These are phyloP conservation scores for Fusarium brachygibbosum DNA, from an alignment of 2,329 filamentous ascomycete species.

Conservation along the genomic window DNA sequence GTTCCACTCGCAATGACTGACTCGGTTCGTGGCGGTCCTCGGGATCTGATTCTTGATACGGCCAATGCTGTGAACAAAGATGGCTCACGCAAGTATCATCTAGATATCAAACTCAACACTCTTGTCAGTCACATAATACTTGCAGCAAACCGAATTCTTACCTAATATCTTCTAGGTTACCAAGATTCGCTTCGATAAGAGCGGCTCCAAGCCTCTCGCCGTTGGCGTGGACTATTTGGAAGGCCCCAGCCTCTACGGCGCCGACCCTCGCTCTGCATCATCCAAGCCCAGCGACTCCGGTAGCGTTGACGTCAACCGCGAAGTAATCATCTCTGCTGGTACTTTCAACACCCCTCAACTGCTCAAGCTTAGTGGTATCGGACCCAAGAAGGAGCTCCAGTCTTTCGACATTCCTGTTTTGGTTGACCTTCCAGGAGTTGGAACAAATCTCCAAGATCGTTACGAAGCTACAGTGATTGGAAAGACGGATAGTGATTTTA, in stretches of 20 bases:
- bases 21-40: slow-evolving; percentile 66
- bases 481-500: slow-evolving; percentile 37
- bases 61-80: slow-evolving; percentile 42
- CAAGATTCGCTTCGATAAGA: slow-evolving; percentile 55
- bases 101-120: slow-evolving; percentile 48
- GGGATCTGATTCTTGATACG: slow-evolving; percentile 65
- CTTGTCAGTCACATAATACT: slow-evolving; percentile 8
- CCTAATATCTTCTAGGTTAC: slow-evolving; percentile 38
- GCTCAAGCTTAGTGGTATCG: slow-evolving; percentile 62
- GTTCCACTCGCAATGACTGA: slow-evolving; percentile 68
- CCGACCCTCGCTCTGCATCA: slow-evolving; percentile 43
- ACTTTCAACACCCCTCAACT: slow-evolving; percentile 65
- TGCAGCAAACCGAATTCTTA: fast-evolving
- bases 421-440: slow-evolving; percentile 65
- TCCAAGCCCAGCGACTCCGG: slow-evolving; percentile 21
- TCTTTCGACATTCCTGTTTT: slow-evolving; percentile 52
- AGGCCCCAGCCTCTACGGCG: slow-evolving; percentile 42
- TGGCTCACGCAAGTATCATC: slow-evolving; percentile 48
- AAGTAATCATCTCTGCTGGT: slow-evolving; percentile 64
- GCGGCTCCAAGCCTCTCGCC: slow-evolving; percentile 50
- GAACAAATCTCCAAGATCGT: slow-evolving; percentile 70
- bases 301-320: slow-evolving; percentile 38
- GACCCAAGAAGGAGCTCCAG: slow-evolving; percentile 44
- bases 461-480: slow-evolving; percentile 54
- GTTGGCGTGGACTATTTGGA: slow-evolving; percentile 53